Evolutionary conservation across 2,329 filamentous ascomycete species (phyloP), one percentile per base, ranked within the genome.

Genomic region (Chalara sp.): DNA sequence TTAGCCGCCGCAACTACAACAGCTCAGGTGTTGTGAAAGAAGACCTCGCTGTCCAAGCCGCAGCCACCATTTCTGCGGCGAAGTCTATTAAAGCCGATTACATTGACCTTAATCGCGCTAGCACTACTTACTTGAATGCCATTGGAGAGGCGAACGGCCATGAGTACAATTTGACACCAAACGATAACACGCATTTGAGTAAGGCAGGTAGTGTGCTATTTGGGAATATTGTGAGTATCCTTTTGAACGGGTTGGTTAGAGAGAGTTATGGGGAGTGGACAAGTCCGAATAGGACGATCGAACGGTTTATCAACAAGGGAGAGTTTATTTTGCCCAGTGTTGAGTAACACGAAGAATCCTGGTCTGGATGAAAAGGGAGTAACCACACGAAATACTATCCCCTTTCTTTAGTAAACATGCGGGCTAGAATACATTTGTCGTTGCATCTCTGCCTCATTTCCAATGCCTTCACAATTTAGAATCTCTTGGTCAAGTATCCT

Each of bases 171-270:
- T 51, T 68, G 21, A 61, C 59, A 5, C 55, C 67, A 2, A 65
- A 61, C 4, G 81, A 84, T 58, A 59, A 65, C 35, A 77, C 74
- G 5, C 75, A 78, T 66, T 48, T 77, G 47, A 77, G 75, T 55
- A 57, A 60, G 4, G 64, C 65, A 49, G 74, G 73, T 0, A 68
- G 67, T 32, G 60, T 70, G 5, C 65, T 77, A 2, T 77, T 78
- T 63, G 68, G 71, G 4, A 68, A 69, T 32, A 65, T 78, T 46
- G 73, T 76, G 39, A 70, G 68, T 21, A 66, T 69, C 52, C 59
- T 76, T 56, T 53, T 61, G 28, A 39, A 21, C 21, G 21, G 21
- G 21, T 21, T 21, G 21, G 21, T 21, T 21, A 21, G 21, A 21
- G 21, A 21, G 21, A 21, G 21, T 21, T 21, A 21, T 21, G 21